Conservation (phyloP, 805 yeast species). For the Jamesozyma rosinii region DNA sequence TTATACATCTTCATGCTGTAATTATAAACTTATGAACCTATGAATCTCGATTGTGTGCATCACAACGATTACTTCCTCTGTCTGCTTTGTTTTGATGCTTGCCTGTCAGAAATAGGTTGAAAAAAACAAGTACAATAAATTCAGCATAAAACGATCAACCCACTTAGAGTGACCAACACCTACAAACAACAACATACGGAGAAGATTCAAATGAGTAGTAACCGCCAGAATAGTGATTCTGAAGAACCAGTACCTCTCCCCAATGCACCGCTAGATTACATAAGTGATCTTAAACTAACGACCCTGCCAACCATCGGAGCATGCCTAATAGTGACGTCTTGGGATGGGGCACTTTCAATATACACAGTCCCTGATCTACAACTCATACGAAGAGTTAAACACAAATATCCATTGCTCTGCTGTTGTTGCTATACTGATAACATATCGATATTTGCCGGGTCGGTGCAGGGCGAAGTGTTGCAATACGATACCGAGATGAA, state of each 20-base stretch:
- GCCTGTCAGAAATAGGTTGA: too few species aligned
- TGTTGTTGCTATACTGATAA: conserved; percentile 11
- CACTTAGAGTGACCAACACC: too few species aligned
- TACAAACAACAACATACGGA: too few species aligned
- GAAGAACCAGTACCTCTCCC: conserved; percentile 5
- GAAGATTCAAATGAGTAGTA: not conserved
- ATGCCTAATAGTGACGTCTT: conserved; percentile 39
- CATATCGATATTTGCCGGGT: conserved; percentile 37
- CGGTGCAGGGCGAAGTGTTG: conserved; percentile 46
- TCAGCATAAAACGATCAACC: too few species aligned
- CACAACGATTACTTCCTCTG: too few species aligned
- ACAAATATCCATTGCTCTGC: conserved; percentile 14
- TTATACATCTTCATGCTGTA: too few species aligned
- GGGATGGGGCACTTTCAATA: conserved; percentile 49
- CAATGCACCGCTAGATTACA: conserved; percentile 19
- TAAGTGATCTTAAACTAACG: conserved; percentile 21
- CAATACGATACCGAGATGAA: conserved; percentile 44
- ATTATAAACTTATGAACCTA: too few species aligned
- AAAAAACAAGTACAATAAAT: too few species aligned
- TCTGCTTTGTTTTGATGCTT: too few species aligned
- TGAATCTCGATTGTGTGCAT: too few species aligned
- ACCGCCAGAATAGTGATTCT: not conserved
- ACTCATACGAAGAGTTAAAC: conserved; percentile 4
- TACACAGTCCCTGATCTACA: conserved; percentile 13
- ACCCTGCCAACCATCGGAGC: conserved; percentile 21